Conservation (phyloP, 2,329 filamentous ascomycete genomes). For the Alternaria angustiovoidea region DNA sequence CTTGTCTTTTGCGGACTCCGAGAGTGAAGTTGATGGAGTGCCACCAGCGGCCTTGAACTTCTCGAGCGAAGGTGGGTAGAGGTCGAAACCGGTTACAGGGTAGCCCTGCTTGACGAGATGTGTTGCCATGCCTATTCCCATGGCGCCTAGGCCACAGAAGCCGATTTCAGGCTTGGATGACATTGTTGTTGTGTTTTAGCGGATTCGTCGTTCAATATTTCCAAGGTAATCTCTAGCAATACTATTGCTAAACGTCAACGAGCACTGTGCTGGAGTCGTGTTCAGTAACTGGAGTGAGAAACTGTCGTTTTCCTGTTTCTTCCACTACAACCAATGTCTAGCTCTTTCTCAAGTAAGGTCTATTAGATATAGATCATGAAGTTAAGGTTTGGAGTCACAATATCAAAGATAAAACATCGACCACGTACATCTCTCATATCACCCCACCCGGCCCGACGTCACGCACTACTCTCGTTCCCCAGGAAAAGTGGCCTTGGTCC, state of each 20-base stretch:
- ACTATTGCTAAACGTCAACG: not conserved
- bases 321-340: not conserved
- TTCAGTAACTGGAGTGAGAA: not conserved
- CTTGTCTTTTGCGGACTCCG: constrained; percentile 67
- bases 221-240: not conserved
- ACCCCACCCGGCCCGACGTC: constrained; percentile 12
- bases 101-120: constrained; percentile 74
- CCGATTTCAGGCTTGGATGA: constrained; percentile 60
- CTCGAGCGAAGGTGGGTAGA: constrained; percentile 72
- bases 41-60: constrained; percentile 71
- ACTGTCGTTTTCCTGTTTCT: not conserved
- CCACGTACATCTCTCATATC: not conserved
- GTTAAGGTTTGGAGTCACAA: not conserved
- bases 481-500: constrained; percentile 10
- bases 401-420: not conserved
- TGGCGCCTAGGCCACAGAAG: constrained; percentile 80
- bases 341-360: not conserved
- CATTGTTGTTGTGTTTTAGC: constrained; percentile 25
- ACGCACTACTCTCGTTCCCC: not conserved
- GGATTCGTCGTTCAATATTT: not conserved
- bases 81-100: constrained; percentile 74
- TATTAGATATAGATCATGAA: not conserved
- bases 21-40: constrained; percentile 64
- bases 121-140: constrained; percentile 84
- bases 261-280: not conserved